These are phyloP conservation scores for Flagelloscypha sp. DNA, from an alignment of 768 basidiomycete species.

Conservation along the genomic window DNA sequence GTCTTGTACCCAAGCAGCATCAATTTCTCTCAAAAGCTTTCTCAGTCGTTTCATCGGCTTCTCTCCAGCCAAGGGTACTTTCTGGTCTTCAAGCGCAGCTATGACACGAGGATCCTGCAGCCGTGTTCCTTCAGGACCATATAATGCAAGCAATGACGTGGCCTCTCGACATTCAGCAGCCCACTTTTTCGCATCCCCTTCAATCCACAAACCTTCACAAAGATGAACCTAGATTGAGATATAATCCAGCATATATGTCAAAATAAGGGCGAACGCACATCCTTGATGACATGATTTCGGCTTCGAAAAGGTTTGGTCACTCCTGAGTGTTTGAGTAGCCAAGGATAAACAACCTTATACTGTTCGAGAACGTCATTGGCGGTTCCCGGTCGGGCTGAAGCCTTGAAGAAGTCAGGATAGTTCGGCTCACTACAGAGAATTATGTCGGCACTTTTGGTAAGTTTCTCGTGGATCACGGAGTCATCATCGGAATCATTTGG, in stretches of 20 bases:
- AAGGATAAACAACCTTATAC: no score
- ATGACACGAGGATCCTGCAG: slow-evolving; percentile 41
- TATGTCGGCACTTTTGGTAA: no score
- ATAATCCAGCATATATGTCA: slow-evolving; percentile 9
- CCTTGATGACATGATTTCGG: slow-evolving; percentile 31
- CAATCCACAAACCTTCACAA: slow-evolving; percentile 39
- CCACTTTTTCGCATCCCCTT: slow-evolving; percentile 26
- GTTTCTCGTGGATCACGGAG: no score
- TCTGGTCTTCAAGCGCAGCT: slow-evolving; percentile 41
- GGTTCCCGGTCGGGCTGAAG: no score
- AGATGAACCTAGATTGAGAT: slow-evolving; percentile 38
- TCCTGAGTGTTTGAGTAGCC: no score
- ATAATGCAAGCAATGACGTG: slow-evolving; percentile 39
- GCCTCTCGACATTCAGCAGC: slow-evolving; percentile 43
- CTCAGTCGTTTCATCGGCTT: slow-evolving; percentile 43
- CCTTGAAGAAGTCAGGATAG: no score
- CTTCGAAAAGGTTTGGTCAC: no score
- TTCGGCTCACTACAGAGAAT: no score
- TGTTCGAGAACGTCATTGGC: no score
- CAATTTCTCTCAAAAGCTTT: slow-evolving; percentile 38
- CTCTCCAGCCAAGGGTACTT: slow-evolving; percentile 29
- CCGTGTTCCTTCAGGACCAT: slow-evolving; percentile 47
- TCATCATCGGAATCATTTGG: no score
- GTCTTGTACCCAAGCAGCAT: slow-evolving; percentile 34
- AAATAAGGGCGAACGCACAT: slow-evolving; percentile 23